Conservation (phyloP, 768 basidiomycete genomes). For the Rhodosporidiobolus sp. region DNA sequence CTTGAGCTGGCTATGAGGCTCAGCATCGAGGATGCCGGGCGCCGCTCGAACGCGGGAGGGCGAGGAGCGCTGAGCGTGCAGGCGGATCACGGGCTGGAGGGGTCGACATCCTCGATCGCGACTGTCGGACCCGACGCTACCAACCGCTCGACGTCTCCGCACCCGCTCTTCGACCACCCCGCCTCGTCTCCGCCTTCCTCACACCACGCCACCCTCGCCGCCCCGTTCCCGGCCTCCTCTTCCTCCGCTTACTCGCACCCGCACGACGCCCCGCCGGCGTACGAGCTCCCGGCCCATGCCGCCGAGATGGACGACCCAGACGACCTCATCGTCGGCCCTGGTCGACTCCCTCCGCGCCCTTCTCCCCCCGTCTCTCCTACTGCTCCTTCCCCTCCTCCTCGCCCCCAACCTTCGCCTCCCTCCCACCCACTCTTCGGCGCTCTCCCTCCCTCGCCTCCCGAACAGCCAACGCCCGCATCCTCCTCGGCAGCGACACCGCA, state of each 20-base stretch:
- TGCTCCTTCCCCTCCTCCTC: neutral
- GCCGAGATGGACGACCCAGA: slow-evolving; percentile 1
- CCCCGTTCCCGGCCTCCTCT: neutral
- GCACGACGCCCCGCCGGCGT: slow-evolving; percentile 8
- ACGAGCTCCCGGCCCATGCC: slow-evolving; percentile 7
- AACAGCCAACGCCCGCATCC: neutral
- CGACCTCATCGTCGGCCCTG: slow-evolving; percentile 10
- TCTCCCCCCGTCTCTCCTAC: neutral
- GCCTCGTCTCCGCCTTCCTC: neutral
- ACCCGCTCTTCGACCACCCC: neutral
- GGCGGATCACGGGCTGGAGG: no score
- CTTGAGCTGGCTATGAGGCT: slow-evolving; percentile 19
- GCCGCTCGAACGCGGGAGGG: neutral
- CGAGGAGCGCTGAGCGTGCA: neutral
- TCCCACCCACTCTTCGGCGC: neutral
- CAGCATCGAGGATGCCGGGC: slow-evolving; percentile 3
- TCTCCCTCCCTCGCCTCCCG: neutral
- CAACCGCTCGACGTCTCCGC: no score
- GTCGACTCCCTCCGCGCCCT: neutral
- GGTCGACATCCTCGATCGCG: no score
- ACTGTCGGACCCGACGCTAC: no score
- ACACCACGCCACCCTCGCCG: neutral
- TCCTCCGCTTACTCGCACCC: neutral
- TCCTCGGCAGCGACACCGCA: neutral
- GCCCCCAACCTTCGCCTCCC: neutral